Conservation (phyloP, 2,329 filamentous ascomycete genomes). For the Cercospora nicotianae region DNA sequence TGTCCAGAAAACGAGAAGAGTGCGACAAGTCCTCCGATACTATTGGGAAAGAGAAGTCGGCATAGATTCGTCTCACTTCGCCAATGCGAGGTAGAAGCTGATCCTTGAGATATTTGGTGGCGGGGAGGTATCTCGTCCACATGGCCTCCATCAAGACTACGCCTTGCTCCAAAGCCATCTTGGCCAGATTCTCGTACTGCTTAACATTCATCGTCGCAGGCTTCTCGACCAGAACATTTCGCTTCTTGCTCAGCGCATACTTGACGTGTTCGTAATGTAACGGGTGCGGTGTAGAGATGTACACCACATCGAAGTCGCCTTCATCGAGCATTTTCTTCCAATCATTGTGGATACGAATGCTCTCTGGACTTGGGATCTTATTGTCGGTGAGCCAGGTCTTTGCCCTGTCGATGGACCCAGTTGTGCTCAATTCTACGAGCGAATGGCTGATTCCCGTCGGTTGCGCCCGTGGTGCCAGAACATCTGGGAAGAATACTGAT, state of each 20-base stretch:
- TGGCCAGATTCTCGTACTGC: conserved; percentile 23
- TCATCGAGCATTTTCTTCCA: conserved; percentile 34
- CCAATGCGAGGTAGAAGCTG: conserved; percentile 20
- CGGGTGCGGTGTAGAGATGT: conserved; percentile 37
- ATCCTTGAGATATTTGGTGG: conserved; percentile 29
- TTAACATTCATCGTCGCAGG: conserved; percentile 34
- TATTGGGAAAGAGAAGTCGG: conserved; percentile 36
- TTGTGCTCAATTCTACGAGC: conserved; percentile 33
- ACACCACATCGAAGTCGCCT: conserved; percentile 36
- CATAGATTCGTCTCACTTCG: conserved; percentile 27
- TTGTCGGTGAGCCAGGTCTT: conserved; percentile 29
- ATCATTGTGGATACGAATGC: conserved; percentile 29
- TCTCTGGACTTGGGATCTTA: conserved; percentile 28
- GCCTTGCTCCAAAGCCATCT: conserved; percentile 17
- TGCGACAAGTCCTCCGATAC: conserved; percentile 27
- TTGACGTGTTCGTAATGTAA: conserved; percentile 33
- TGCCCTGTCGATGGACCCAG: conserved; percentile 25
- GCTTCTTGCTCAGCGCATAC: conserved; percentile 28
- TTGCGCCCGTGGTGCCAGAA: conserved; percentile 26
- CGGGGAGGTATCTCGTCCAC: conserved; percentile 36
- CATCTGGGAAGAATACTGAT: conserved; percentile 30
- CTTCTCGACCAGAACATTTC: conserved; percentile 36
- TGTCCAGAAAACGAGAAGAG: conserved; percentile 18
- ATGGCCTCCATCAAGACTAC: conserved; percentile 38
- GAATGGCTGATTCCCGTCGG: conserved; percentile 26